phyloP scores from a whole-genome alignment of 2,329 filamentous ascomycete genomes.

The Xylariomycetidae sp. region DNA sequence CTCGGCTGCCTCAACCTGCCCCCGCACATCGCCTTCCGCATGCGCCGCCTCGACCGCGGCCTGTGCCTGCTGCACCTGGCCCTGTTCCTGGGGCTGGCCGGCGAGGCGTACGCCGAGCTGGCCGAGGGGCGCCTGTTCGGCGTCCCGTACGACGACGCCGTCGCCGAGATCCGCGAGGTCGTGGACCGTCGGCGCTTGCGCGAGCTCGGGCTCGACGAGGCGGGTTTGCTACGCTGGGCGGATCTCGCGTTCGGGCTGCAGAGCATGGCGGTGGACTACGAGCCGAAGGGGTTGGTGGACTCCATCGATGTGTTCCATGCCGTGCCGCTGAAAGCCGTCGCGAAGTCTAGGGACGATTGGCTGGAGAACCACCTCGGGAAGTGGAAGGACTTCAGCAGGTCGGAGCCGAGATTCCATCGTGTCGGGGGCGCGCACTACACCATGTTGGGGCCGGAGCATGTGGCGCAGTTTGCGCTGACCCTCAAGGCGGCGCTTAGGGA shows the following conservation, averaged over 20 bases:
- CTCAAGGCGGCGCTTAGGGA: not conserved
- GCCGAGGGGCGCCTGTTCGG: not conserved
- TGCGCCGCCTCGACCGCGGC: slow-evolving; percentile 33
- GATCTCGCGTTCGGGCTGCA: slow-evolving; percentile 31
- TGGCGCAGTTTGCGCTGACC: not conserved
- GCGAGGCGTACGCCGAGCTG: not conserved
- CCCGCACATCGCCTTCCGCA: slow-evolving; percentile 38
- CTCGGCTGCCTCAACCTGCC: slow-evolving; percentile 41
- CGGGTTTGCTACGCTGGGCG: slow-evolving; percentile 28
- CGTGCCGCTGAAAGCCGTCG: slow-evolving; percentile 25
- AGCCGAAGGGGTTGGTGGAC: slow-evolving; percentile 31
- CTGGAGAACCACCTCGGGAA: slow-evolving; percentile 21
- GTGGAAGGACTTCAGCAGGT: slow-evolving; percentile 29
- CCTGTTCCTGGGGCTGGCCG: slow-evolving; percentile 31
- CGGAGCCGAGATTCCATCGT: slow-evolving; percentile 24
- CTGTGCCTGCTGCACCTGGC: slow-evolving; percentile 32
- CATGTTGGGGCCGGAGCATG: slow-evolving; percentile 22
- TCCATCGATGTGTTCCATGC: slow-evolving; percentile 37
- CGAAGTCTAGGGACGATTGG: slow-evolving; percentile 26
- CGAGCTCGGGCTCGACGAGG: slow-evolving; percentile 27
- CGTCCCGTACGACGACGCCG: no score
- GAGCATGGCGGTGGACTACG: slow-evolving; percentile 34
- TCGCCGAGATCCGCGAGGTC: not conserved
- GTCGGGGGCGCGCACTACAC: slow-evolving; percentile 34
- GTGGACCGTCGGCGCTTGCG: slow-evolving; percentile 16